phyloP scores from a whole-genome alignment of 2,329 filamentous ascomycete genomes.

The Penicillium oxalicum region DNA sequence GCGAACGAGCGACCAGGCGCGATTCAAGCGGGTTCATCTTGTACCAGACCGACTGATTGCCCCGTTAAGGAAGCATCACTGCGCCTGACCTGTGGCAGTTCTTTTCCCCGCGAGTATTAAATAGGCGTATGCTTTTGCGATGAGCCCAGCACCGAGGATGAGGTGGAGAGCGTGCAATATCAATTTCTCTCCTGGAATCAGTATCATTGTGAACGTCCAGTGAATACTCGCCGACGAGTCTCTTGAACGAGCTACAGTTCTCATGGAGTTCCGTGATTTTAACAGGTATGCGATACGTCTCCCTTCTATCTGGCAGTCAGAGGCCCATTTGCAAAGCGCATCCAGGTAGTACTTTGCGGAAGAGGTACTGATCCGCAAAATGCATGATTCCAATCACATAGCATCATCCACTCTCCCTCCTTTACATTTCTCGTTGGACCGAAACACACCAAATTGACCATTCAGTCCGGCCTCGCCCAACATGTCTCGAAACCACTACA shows the following conservation, averaged over 20 bases:
- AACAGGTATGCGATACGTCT: constrained; percentile 26
- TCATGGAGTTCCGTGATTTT: constrained; percentile 30
- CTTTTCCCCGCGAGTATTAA: no score
- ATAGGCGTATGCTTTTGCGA: no score
- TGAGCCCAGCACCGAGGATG: no score
- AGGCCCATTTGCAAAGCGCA: background rate
- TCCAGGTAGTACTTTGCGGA: no score
- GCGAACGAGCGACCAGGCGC: constrained; percentile 8
- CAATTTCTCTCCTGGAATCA: no score
- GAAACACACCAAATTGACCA: constrained; percentile 41
- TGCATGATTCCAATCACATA: constrained; percentile 17
- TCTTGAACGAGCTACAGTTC: constrained; percentile 3
- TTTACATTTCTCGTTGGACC: constrained; percentile 45
- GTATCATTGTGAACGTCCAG: background rate
- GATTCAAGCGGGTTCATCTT: background rate
- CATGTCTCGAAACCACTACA: constrained; percentile 41
- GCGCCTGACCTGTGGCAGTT: no score
- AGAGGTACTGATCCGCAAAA: background rate
- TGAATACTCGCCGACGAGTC: background rate
- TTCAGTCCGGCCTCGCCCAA: constrained; percentile 42
- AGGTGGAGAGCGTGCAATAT: no score
- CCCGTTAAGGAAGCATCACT: no score
- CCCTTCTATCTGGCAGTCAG: background rate
- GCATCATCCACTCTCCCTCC: constrained; percentile 40
- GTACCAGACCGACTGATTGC: no score